A percentile compares a stretch with the other conserved stretches of the same genome.
These are phyloP conservation scores for Aspergillus niger DNA, from an alignment of 2,329 filamentous ascomycete species.

Conservation along the genomic window DNA sequence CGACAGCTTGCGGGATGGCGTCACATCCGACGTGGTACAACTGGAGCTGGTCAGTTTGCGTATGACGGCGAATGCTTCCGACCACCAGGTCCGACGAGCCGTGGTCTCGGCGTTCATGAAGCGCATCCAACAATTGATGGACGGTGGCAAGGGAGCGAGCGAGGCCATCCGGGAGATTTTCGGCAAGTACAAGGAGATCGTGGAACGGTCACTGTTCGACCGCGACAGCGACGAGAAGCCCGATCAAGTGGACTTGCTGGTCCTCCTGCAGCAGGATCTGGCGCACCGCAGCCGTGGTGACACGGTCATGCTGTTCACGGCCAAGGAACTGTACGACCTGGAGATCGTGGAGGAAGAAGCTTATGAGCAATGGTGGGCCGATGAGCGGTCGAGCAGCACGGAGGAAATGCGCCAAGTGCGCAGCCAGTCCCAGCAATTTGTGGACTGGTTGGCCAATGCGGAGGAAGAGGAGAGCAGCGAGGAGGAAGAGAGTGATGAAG, in stretches of 20 bases:
- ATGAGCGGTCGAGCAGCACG: conserved; percentile 66
- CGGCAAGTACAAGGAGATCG: conserved; percentile 63
- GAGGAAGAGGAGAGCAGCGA: conserved; percentile 66
- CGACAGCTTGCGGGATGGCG: conserved; percentile 74
- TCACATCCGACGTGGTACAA: conserved; percentile 79
- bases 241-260: conserved; percentile 83
- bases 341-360: conserved; percentile 89
- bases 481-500: conserved; percentile 36
- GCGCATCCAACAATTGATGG: conserved; percentile 71
- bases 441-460: conserved; percentile 81
- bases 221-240: conserved; percentile 53
- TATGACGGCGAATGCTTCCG: conserved; percentile 86
- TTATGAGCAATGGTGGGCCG: conserved; percentile 84
- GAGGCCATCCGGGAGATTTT: conserved; percentile 68
- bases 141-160: conserved; percentile 58
- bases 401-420: conserved; percentile 71
- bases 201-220: conserved; percentile 62
- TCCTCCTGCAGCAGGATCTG: conserved; percentile 80
- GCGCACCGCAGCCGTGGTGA: conserved; percentile 65
- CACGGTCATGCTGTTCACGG: conserved; percentile 70
- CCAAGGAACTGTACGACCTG: conserved; percentile 81
- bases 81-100: conserved; percentile 82
- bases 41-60: conserved; percentile 93
- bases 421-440: conserved; percentile 72
- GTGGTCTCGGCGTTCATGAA: conserved; percentile 84